Conservation (phyloP, 768 basidiomycete species). For the Erythrobasidium yunnanense region DNA sequence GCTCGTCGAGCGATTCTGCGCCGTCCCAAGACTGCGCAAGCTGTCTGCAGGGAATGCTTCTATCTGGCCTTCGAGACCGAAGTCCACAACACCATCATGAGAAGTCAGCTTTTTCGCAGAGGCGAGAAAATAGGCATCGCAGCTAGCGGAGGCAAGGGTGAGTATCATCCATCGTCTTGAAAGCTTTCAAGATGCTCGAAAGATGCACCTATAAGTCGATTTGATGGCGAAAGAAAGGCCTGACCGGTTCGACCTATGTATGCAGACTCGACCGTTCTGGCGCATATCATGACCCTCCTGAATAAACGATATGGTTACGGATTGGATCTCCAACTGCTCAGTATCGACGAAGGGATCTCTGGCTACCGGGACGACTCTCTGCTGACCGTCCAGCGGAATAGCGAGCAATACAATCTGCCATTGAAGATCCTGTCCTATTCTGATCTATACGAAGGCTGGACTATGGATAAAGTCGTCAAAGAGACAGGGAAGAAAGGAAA, state of each 20-base stretch:
- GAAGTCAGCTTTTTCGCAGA: conserved; percentile 65
- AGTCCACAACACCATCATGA: conserved; percentile 85
- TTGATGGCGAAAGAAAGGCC: too few species aligned
- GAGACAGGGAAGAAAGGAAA: conserved; percentile 94
- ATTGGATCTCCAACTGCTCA: conserved; percentile 77
- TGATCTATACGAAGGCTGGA: conserved; percentile 89
- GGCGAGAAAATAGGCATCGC: conserved; percentile 94
- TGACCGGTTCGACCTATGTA: neutral
- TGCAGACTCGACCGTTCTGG: conserved; percentile 90
- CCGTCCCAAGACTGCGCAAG: conserved; percentile 91
- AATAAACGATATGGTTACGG: conserved; percentile 91
- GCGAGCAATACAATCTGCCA: conserved; percentile 85
- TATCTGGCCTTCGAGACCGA: conserved; percentile 97
- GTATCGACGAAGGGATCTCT: conserved; percentile 97
- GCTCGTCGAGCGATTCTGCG: conserved; percentile 74
- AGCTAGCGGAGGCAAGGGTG: conserved; percentile 95
- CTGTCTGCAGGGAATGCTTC: conserved; percentile 92
- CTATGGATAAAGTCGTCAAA: conserved; percentile 93
- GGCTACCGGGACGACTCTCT: conserved; percentile 90
- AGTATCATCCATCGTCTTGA: conserved; percentile 28
- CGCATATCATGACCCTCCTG: conserved; percentile 88
- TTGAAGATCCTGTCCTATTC: conserved; percentile 92
- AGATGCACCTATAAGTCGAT: too few species aligned
- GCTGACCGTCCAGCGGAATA: conserved; percentile 94
- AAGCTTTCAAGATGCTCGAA: neutral